Conservation (phyloP, 192 early-diverging fungal species). For the Backusella liffmaniae region DNA sequence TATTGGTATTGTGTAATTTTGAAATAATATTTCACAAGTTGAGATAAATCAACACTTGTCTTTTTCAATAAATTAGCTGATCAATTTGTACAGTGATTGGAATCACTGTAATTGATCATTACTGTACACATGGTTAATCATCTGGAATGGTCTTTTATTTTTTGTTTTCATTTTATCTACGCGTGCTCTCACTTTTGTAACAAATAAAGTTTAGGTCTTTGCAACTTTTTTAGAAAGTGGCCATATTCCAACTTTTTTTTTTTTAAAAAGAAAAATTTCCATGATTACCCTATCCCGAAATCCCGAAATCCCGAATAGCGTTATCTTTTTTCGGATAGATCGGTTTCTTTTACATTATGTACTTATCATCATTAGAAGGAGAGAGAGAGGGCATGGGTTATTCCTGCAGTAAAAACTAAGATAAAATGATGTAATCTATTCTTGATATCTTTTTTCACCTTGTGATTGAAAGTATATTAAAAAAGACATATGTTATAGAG, state of each 20-base stretch:
- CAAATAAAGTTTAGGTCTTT: neutral
- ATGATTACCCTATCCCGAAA: neutral
- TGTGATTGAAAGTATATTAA: neutral
- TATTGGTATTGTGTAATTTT: too few species aligned
- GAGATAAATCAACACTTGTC: neutral
- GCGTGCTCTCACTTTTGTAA: neutral
- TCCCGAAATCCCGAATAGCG: neutral
- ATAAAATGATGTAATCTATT: neutral
- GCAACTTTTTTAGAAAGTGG: neutral
- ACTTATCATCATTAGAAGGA: neutral
- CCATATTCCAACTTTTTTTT: neutral
- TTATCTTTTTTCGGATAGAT: neutral
- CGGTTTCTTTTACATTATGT: neutral
- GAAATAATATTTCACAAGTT: neutral
- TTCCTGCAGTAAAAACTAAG: neutral
- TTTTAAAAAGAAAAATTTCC: neutral
- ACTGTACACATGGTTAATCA: neutral
- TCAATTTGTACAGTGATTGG: neutral
- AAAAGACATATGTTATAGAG: neutral
- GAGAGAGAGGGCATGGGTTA: neutral
- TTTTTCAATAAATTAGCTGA: neutral
- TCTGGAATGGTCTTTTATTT: neutral
- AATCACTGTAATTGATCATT: neutral
- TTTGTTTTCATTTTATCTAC: neutral
- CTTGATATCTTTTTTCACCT: neutral